Conservation (phyloP, 2,329 filamentous ascomycete species). For the Fusarium torulosum region DNA sequence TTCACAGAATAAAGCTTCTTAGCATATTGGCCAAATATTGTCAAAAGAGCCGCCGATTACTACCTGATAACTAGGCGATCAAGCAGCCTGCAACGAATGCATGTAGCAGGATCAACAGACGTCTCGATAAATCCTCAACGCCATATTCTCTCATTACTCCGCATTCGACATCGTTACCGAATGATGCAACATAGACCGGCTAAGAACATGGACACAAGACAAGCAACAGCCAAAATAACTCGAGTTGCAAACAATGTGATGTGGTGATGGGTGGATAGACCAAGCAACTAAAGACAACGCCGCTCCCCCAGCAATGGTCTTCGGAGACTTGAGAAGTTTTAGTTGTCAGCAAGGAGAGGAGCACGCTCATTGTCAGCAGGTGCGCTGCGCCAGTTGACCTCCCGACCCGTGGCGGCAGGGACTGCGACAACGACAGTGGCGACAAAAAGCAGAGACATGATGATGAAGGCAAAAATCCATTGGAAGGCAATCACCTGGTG, state of each 20-base stretch:
- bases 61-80: conserved; percentile 14
- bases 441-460: conserved; percentile 81
- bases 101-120: conserved; percentile 3
- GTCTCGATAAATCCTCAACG: conserved; percentile 30
- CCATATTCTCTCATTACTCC: conserved; percentile 34
- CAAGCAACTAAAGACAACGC: neutral
- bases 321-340: conserved; percentile 2
- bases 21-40: neutral
- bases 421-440: conserved; percentile 74
- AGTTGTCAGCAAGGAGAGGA: conserved; percentile 68
- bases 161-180: conserved; percentile 19
- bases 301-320: neutral
- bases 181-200: conserved; percentile 26
- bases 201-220: conserved; percentile 15
- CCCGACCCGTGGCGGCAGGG: conserved; percentile 72
- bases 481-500: conserved; percentile 81
- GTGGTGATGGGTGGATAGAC: neutral
- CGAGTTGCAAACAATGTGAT: neutral
- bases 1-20: conserved; percentile 18
- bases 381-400: conserved; percentile 61
- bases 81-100: conserved; percentile 14
- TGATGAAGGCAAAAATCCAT: conserved; percentile 92
- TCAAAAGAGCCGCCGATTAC: conserved; percentile 30
- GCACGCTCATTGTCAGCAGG: conserved; percentile 69
- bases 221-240: conserved; percentile 13